Evolutionary conservation across 1,284 basidiomycete species (phyloP), one percentile per base, ranked within the genome.

Genomic region (Xanthoconium separans): DNA sequence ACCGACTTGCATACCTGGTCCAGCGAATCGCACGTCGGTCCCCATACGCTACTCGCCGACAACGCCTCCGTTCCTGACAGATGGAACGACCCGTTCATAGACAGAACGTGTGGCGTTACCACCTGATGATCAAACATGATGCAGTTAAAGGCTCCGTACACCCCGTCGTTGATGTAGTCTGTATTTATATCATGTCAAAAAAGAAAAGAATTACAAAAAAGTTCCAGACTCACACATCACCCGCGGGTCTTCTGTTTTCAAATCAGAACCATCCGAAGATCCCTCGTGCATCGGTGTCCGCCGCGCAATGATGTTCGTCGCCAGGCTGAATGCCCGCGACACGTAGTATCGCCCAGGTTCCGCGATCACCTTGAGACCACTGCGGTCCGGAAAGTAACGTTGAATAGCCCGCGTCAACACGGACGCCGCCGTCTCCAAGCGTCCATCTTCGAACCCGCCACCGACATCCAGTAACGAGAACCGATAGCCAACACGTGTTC

Each of bases 61-160:
- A 73, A 68, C 31, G 74, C 72, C 64, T 80, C 79, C 50, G 75
- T 72, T 29, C 74, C 68, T 16, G 80, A 69, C 52, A 84, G 60
- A 59, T 82, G 79, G 68, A 83, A 81, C 6, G 80, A 82, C 22
- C 76, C 77, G 39, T 75, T 72, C 70, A 83, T 68, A 11, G 80
- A 79, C 49, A 95, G 78, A 29, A 93, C 90, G 71, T 91, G 87
- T 40, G 93, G 93, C 65, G 89, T 82, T 18, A 92, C 89, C 56
- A 86, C 82, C 69, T 94, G 91, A 74, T 95, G 94, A 74, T 96
- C 93, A 72, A 95, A 96, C 68, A 96, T 78, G 73, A 93, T 91
- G 73, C 93, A 95, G 82, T 99, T 98, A 83, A 99, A 98, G 20
- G 96, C 91, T 51, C 96, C 95, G 73, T 99, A 99, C 40, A 98